Conservation (phyloP, 306 rosid genomes). For the Cicer pinnatifidum region DNA sequence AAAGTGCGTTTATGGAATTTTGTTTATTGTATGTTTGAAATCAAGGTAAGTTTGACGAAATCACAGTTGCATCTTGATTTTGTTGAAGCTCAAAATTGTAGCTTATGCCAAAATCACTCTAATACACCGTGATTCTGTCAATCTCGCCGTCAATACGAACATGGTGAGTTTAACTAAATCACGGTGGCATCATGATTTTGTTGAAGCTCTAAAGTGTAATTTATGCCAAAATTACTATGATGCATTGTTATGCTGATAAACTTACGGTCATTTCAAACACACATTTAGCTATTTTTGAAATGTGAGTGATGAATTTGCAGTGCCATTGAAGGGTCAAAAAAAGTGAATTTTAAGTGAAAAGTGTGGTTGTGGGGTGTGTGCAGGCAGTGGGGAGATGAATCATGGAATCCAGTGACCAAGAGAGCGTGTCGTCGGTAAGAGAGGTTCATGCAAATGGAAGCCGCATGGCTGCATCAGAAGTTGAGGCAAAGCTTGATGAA, state of each 20-base stretch:
- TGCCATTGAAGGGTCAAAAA: slow-evolving; percentile 19
- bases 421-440: slow-evolving; percentile 43
- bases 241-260: neutral
- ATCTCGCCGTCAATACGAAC: neutral
- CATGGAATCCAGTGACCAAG: slow-evolving; percentile 66
- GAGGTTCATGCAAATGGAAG: slow-evolving; percentile 78
- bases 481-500: slow-evolving; percentile 86
- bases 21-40: neutral
- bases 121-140: neutral
- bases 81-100: neutral
- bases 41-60: neutral
- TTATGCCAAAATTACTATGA: neutral
- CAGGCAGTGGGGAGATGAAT: slow-evolving; percentile 51
- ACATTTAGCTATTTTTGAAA: slow-evolving; percentile 11
- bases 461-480: slow-evolving; percentile 62
- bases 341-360: slow-evolving; percentile 48
- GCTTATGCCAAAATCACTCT: neutral
- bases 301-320: slow-evolving; percentile 8
- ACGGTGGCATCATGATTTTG: neutral
- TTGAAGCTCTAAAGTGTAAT: neutral
- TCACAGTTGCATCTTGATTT: neutral
- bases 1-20: slow-evolving; percentile 4
- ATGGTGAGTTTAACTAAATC: neutral
- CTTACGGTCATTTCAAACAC: neutral
- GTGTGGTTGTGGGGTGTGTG: slow-evolving; percentile 33